Conservation (phyloP, 192 early-diverging fungal species). For the Backusella australiensis region DNA sequence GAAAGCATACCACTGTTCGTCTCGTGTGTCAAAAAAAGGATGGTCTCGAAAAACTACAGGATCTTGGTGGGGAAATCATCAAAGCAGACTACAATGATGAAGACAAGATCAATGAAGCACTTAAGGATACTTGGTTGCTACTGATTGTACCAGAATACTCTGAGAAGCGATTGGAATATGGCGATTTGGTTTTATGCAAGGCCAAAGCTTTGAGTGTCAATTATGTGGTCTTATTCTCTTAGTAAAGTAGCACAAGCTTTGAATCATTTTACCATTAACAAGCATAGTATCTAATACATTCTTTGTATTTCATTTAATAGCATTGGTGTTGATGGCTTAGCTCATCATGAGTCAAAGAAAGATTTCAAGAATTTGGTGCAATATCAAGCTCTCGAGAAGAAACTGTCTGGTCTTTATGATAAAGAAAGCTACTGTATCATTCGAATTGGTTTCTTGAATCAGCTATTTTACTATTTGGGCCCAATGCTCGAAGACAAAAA, state of each 20-base stretch:
- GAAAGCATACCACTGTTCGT: neutral
- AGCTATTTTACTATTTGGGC: conserved; percentile 11
- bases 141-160: conserved; percentile 3
- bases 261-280: neutral
- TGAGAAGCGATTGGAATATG: neutral
- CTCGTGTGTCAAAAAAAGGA: conserved; percentile 13
- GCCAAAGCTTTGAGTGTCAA: neutral
- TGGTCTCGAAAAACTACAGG: neutral
- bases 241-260: neutral
- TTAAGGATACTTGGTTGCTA: neutral
- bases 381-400: neutral
- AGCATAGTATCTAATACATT: neutral
- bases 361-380: neutral
- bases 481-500: conserved; percentile 15
- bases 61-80: conserved; percentile 5
- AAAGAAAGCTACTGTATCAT: neutral
- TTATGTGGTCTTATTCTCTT: conserved; percentile 7
- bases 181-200: neutral
- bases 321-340: neutral
- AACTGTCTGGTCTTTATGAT: neutral
- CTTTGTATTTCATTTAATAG: neutral
- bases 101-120: neutral
- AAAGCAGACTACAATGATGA: neutral
- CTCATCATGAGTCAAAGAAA: neutral
- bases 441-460: neutral